phyloP scores from a whole-genome alignment of 352 stramenopile genomes.

The Globisporangium abappressorium region DNA sequence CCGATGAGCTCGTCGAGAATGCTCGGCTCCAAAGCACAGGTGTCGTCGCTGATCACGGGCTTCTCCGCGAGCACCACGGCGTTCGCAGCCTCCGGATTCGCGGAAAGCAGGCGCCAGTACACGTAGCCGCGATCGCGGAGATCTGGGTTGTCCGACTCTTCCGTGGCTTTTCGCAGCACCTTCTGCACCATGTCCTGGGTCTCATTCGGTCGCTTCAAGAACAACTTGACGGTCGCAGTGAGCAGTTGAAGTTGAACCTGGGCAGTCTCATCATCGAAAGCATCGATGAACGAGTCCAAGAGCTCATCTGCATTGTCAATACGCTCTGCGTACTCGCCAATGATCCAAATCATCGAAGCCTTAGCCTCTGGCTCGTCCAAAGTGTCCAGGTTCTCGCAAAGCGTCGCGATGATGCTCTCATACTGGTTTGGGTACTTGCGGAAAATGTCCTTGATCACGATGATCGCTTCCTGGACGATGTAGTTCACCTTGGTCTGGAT shows the following conservation, averaged over 20 bases:
- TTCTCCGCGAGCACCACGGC: constrained; percentile 98
- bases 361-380: constrained; percentile 99
- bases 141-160: constrained; percentile 98
- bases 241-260: constrained; percentile 98
- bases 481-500: constrained; percentile 99
- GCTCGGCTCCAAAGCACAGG: constrained; percentile 92
- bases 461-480: constrained; percentile 98
- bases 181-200: constrained; percentile 97
- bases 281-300: constrained; percentile 98
- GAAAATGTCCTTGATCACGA: constrained; percentile 99
- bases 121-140: constrained; percentile 98
- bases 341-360: constrained; percentile 99
- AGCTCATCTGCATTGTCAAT: constrained; percentile 99
- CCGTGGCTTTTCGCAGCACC: constrained; percentile 96
- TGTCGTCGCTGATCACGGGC: constrained; percentile 99
- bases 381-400: constrained; percentile 99
- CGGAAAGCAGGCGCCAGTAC: constrained; percentile 99
- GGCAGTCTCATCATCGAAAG: constrained; percentile 97
- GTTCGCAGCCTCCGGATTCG: constrained; percentile 97
- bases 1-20: constrained; percentile 96
- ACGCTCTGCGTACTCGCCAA: constrained; percentile 98
- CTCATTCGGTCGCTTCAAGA: constrained; percentile 95
- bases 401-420: constrained; percentile 98
- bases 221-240: constrained; percentile 99
- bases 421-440: constrained; percentile 99